Evolutionary conservation across 2,329 filamentous ascomycete genomes (phyloP).

Genomic region (Pochonia chlamydosporia): DNA sequence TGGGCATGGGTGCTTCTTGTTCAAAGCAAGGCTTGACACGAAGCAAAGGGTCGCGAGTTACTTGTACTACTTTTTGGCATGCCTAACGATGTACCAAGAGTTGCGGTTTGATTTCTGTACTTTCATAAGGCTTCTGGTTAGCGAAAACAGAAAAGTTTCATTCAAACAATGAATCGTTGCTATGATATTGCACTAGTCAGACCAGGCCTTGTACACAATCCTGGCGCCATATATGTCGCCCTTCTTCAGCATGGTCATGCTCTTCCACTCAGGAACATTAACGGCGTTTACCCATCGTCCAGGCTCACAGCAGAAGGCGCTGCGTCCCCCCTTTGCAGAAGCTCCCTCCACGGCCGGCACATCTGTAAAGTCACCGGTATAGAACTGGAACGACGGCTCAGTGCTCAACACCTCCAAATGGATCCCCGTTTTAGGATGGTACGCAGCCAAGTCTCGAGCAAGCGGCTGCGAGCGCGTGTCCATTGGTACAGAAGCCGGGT

Average conservation of each 20-base stretch:
- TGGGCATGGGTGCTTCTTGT: neutral
- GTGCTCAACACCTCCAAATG: constrained; percentile 86
- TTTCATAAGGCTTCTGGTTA: neutral
- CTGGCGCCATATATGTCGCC: constrained; percentile 76
- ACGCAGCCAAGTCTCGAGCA: constrained; percentile 62
- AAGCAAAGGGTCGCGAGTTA: neutral
- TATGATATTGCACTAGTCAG: constrained; percentile 36
- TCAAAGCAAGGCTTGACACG: neutral
- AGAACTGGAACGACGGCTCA: constrained; percentile 95
- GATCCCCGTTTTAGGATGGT: constrained; percentile 67
- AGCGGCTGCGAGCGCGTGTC: constrained; percentile 62
- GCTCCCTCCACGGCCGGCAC: constrained; percentile 61
- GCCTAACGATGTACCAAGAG: neutral
- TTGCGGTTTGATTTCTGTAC: neutral
- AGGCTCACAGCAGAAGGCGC: constrained; percentile 89
- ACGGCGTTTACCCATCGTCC: constrained; percentile 84
- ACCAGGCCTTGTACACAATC: constrained; percentile 83
- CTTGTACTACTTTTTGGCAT: neutral
- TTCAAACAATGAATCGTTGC: neutral
- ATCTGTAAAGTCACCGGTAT: constrained; percentile 81
- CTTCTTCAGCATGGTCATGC: constrained; percentile 74
- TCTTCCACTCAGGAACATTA: constrained; percentile 75
- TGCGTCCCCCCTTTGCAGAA: constrained; percentile 59
- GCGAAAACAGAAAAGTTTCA: neutral
- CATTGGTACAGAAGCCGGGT: constrained; percentile 53